Base-by-base conservation (phyloP, 208 protist genomes). In the Polymyxa betae region DNA sequence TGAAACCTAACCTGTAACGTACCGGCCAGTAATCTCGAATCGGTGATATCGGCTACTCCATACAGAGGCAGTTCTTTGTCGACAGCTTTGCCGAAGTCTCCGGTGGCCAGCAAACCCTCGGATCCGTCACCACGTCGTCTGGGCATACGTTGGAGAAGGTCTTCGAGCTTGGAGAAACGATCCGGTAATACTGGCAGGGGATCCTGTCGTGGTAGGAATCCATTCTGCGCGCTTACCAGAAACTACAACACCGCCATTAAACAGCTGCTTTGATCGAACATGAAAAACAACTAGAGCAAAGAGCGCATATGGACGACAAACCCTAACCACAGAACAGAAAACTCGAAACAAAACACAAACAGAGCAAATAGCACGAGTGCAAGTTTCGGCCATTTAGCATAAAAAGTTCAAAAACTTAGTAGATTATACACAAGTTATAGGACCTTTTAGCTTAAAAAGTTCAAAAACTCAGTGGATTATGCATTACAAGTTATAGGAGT, bases 181-280 rank as follows among this genome's bases (percentile, higher is more conserved):
- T 66, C 54, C 20, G 54, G 54, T 29, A 66, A 66, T 16, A 29
- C 54, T 66, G 54, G 54, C 54, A 66, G 29, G 20, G 54, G 54
- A 29, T 66, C 54, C 54, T 66, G 54, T 16, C 54, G 54, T 66
- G 54, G 54, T 29, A 66, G 54, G 54, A 66, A 66, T 29, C 54
- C 54, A 29, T 66, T 66, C 54, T 66, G 20, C 20, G 29, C 54
- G 54, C 54, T 29, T 16, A 66, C 54, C 54, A 66, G 16, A 29
- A 66, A 66, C 54, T 66, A 66, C 20, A 16, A 66, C 54, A 66
- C n/a, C n/a, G n/a, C n/a, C n/a, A n/a, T n/a, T n/a, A n/a, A n/a
- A n/a, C n/a, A n/a, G n/a, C n/a, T n/a, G n/a, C n/a, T n/a, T n/a
- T n/a, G n/a, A n/a, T n/a, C n/a, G n/a, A n/a, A n/a, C n/a, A n/a